These are phyloP conservation scores for Tephrocybe sp. DNA, from an alignment of 768 basidiomycete species.

Conservation along the genomic window DNA sequence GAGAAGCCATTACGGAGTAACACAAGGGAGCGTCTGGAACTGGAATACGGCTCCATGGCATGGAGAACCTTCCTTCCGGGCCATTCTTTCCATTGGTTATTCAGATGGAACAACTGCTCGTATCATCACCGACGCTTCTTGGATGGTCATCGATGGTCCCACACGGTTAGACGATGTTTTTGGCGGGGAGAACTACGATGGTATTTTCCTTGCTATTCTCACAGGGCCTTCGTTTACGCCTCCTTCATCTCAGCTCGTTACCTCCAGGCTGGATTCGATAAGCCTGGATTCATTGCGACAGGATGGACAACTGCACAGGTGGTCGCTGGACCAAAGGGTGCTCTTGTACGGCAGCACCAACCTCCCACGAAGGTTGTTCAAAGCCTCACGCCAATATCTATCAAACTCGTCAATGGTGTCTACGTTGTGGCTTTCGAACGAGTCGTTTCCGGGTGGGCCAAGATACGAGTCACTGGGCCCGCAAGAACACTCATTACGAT, in stretches of 20 bases:
- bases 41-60: slow-evolving; percentile 30
- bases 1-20: slow-evolving; percentile 27
- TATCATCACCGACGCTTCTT: slow-evolving; percentile 20
- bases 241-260: slow-evolving; percentile 21
- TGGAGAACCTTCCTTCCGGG: slow-evolving; percentile 23
- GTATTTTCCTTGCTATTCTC: slow-evolving; percentile 12
- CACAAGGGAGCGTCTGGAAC: slow-evolving; percentile 30
- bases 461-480: slow-evolving; percentile 23
- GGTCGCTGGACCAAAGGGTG: slow-evolving; percentile 19
- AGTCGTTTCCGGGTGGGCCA: slow-evolving; percentile 27
- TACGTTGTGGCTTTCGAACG: slow-evolving; percentile 26
- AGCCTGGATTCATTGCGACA: slow-evolving; percentile 16
- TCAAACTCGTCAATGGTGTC: slow-evolving; percentile 23
- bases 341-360: slow-evolving; percentile 21
- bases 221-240: neutral
- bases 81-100: slow-evolving; percentile 23
- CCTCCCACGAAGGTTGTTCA: slow-evolving; percentile 23
- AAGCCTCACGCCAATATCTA: slow-evolving; percentile 20
- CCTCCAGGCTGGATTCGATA: slow-evolving; percentile 20
- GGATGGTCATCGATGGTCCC: slow-evolving; percentile 26
- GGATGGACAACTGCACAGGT: slow-evolving; percentile 21
- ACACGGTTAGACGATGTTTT: slow-evolving; percentile 29
- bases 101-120: slow-evolving; percentile 21
- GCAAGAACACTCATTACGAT: slow-evolving; percentile 24
- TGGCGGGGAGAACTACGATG: slow-evolving; percentile 30